A percentile compares a stretch with the other conserved stretches of the same genome.
These are phyloP conservation scores for Platismatia glauca DNA, from an alignment of 495 filamentous ascomycete genomes.

Conservation along the genomic window DNA sequence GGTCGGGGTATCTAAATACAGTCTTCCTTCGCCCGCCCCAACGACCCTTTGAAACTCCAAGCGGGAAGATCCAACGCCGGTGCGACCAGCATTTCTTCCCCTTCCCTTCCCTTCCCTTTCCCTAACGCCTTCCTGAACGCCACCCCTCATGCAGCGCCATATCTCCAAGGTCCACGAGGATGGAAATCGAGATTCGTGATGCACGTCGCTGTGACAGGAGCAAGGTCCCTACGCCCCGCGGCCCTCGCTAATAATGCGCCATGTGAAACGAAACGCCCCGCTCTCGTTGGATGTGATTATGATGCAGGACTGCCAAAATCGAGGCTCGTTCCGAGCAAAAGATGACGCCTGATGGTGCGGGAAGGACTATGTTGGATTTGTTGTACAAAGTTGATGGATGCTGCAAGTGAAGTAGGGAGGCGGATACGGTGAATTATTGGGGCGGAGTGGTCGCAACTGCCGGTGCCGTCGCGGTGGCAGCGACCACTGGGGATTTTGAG, in stretches of 20 bases:
- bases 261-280: neutral
- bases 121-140: slow-evolving; percentile 3
- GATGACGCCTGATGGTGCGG: neutral
- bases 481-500: slow-evolving; percentile 18
- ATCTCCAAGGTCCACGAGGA: slow-evolving; percentile 3
- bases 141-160: slow-evolving; percentile 8
- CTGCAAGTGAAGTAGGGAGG: neutral
- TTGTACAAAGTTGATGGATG: neutral
- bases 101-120: no score
- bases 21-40: slow-evolving; percentile 12
- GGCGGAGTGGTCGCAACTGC: slow-evolving; percentile 31
- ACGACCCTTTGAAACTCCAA: slow-evolving; percentile 1
- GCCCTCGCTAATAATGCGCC: neutral
- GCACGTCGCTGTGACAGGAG: slow-evolving; percentile 1
- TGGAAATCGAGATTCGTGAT: neutral
- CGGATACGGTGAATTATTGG: slow-evolving; percentile 11
- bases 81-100: neutral
- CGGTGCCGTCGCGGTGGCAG: slow-evolving; percentile 22
- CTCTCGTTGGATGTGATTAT: neutral
- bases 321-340: neutral
- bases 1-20: slow-evolving; percentile 20
- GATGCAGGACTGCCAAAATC: neutral
- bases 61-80: neutral
- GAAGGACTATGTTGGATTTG: neutral
- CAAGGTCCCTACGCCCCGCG: neutral